Percentiles rank a stretch among this genome's conserved stretches.
Conservation (phyloP, 768 basidiomycete species). For the Kondoa subrosea region DNA sequence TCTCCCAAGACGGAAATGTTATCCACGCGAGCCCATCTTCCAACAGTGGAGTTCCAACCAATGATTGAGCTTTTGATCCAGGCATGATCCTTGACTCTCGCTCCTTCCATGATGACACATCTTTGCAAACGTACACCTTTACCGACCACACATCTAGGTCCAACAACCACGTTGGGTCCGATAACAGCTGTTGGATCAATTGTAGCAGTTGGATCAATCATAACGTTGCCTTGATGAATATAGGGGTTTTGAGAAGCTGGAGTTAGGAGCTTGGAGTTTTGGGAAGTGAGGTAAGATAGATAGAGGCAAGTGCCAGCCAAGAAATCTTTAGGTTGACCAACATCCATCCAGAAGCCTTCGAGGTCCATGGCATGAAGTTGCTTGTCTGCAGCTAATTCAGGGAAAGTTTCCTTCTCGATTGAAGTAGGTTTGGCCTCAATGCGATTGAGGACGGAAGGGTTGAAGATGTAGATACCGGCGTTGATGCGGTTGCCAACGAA, state of each 20-base stretch:
- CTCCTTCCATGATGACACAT: conserved; percentile 37
- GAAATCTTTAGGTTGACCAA: conserved; percentile 37
- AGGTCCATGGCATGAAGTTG: conserved; percentile 39
- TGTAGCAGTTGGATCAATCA: conserved; percentile 36
- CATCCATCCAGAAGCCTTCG: conserved; percentile 40
- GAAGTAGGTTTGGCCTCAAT: conserved; percentile 39
- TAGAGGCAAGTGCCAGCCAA: conserved; percentile 37
- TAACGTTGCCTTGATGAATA: conserved; percentile 37
- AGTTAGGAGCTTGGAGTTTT: conserved; percentile 32
- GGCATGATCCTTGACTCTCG: conserved; percentile 37
- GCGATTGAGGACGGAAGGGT: conserved; percentile 37
- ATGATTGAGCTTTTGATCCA: conserved; percentile 38
- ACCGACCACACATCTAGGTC: conserved; percentile 36
- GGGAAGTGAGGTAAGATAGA: conserved; percentile 36
- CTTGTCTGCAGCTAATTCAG: conserved; percentile 34
- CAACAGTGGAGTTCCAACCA: conserved; percentile 31
- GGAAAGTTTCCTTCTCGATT: conserved; percentile 40
- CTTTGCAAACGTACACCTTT: conserved; percentile 37
- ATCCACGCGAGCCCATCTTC: conserved; percentile 23
- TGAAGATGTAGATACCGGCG: conserved; percentile 41
- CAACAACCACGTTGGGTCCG: conserved; percentile 39
- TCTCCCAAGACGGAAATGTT: conserved; percentile 36
- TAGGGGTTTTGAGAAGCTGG: conserved; percentile 36
- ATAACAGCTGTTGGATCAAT: conserved; percentile 35
- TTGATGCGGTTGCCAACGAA: conserved; percentile 40